Base-by-base conservation (phyloP, 2,329 filamentous ascomycete genomes). In the Claviceps africana region DNA sequence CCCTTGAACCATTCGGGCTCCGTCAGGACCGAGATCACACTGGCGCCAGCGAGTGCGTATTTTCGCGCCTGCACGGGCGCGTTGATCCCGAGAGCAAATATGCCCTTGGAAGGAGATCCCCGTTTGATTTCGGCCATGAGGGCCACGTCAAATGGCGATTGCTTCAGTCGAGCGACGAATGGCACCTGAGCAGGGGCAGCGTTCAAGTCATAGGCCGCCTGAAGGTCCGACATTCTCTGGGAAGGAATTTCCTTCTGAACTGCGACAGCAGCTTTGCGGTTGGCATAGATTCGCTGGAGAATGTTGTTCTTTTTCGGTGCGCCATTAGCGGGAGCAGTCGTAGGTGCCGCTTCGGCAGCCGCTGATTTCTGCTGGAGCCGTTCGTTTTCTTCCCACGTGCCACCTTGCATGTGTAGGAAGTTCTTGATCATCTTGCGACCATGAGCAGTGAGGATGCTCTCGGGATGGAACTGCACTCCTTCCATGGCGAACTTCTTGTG, bases 1-100 rank as follows among this genome's bases (percentile, higher is more conserved):
- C 93, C 93, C 71, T 96, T 97, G 75, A 98, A 98, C 93, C 93
- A 98, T 64, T 97, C 86, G 0, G 94, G 93, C 69, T 98, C 93
- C 0, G 93, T 98, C 47, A 98, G 78, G n/a, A 98, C 93, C 1
- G 93, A 97, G 58, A 98, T 98, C 40, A 95, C 88, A 65, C 91
- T 97, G 47, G 93, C 93, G 15, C 93, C 94, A 7, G 93, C 90
- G 50, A 93, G 77, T 10, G 94, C 93, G 66, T 98, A 98, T 59
- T 85, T 88, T 57, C 83, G 82, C 43, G 94, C 93, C 67, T 98
- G 93, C 5, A 84, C 82, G 25, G 93, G 89, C 10, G 93, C 93
- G 60, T 86, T 93, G 22, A 90, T 86, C 28, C 88, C 81, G 2
- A 95, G 76, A 0, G 90, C 88, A 56, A 98, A 97, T 40, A 94